Evolutionary conservation across 495 filamentous ascomycete species (phyloP).

Genomic region (Aspergillus sclerotiicarbonarius): DNA sequence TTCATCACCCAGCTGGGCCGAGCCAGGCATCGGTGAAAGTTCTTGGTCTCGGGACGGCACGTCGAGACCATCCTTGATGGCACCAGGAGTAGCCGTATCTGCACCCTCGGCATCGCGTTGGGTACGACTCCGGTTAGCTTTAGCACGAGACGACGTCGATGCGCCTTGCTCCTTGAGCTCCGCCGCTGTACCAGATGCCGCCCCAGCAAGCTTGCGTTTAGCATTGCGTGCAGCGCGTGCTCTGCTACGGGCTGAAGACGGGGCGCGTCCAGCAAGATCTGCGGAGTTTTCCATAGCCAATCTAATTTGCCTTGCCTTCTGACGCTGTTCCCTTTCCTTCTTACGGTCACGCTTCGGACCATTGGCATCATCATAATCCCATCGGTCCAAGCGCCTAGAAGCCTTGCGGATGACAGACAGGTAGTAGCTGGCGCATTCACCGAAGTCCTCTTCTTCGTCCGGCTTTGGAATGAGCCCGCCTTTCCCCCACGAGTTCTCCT

Average conservation of each 20-base stretch:
- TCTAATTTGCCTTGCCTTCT: conserved; percentile 26
- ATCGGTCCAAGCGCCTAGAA: conserved; percentile 67
- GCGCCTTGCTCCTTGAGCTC: conserved; percentile 25
- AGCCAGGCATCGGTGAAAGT: conserved; percentile 18
- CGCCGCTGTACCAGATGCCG: conserved; percentile 21
- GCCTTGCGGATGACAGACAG: conserved; percentile 69
- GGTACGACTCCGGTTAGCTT: conserved; percentile 31
- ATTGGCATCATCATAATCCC: conserved; percentile 59
- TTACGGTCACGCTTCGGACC: conserved; percentile 44
- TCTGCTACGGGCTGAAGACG: conserved; percentile 20
- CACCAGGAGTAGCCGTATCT: conserved; percentile 15
- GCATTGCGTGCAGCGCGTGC: conserved; percentile 27
- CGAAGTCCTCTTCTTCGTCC: conserved; percentile 71
- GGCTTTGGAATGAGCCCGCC: conserved; percentile 68
- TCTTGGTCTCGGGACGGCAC: conserved; percentile 24
- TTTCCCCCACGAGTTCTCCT: conserved; percentile 56
- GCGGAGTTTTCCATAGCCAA: conserved; percentile 16
- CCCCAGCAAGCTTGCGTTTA: conserved; percentile 39
- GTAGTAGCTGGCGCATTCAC: conserved; percentile 72
- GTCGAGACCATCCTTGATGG: conserved; percentile 18
- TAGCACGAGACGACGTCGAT: conserved; percentile 23
- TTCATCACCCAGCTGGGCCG: conserved; percentile 20
- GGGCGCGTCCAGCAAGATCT: conserved; percentile 13
- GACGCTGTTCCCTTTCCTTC: conserved; percentile 43
- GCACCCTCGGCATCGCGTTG: conserved; percentile 18